Conservation (phyloP, 371 early-diverging fungal species). For the Choanephora cucurbitarum region DNA sequence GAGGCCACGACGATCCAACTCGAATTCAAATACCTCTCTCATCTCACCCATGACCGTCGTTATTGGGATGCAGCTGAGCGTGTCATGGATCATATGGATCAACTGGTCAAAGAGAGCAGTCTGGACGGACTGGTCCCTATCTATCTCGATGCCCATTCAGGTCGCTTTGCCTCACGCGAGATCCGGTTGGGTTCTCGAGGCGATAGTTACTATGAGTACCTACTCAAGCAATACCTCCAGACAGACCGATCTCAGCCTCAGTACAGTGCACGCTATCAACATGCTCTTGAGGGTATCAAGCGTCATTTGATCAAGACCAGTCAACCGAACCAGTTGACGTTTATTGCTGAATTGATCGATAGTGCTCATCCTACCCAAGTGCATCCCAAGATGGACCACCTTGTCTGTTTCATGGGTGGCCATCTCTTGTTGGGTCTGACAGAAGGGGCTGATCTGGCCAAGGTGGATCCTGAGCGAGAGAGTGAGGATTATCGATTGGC, state of each 20-base stretch:
- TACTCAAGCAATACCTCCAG: constrained; percentile 85
- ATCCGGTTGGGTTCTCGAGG: constrained; percentile 80
- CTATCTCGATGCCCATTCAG: constrained; percentile 54
- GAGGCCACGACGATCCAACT: constrained; percentile 88
- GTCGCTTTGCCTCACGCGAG: constrained; percentile 52
- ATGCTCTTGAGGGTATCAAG: constrained; percentile 72
- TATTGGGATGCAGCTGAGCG: constrained; percentile 75
- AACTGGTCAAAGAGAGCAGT: constrained; percentile 29
- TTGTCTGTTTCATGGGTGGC: constrained; percentile 92
- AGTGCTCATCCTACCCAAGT: constrained; percentile 34
- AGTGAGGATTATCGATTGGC: constrained; percentile 70
- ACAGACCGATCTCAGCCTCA: constrained; percentile 63
- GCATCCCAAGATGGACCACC: constrained; percentile 87
- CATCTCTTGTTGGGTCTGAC: constrained; percentile 80
- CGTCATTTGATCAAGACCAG: constrained; percentile 68
- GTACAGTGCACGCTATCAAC: constrained; percentile 73
- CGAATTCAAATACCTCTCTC: constrained; percentile 85
- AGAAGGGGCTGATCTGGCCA: constrained; percentile 46
- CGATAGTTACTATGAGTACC: constrained; percentile 94
- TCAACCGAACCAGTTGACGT: constrained; percentile 61
- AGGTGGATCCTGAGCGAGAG: constrained; percentile 32
- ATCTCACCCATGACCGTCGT: constrained; percentile 70
- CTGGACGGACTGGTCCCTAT: constrained; percentile 82
- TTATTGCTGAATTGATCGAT: constrained; percentile 67
- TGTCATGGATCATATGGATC: constrained; percentile 62